Base-by-base conservation (phyloP, 2,329 filamentous ascomycete species). In the Leptosphaerulina australis region DNA sequence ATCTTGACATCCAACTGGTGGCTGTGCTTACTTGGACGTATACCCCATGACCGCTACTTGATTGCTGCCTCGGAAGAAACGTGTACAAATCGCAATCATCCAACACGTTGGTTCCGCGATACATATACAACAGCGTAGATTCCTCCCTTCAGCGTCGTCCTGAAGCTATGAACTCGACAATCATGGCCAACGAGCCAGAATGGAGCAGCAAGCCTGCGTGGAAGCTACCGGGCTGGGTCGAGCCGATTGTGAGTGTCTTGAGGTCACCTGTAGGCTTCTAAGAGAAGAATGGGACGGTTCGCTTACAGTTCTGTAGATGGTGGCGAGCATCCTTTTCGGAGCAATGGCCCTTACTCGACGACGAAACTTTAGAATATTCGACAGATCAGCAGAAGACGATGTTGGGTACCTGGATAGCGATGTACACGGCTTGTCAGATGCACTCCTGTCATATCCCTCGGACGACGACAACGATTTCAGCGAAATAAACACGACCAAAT, bases 321-420 rank as follows among this genome's bases (percentile, higher is more conserved):
- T 81, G 9, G 69, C 77, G n/a, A 72, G 66, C 29, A 81, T 81
- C 44, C 75, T 81, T 47, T 69, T 80, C 55, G 71, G 70, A 18
- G 78, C 77, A 21, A 76, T 81, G 72, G 72, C 76, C 52, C 63
- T 80, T 48, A 81, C 78, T 10, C 72, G 79, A 17, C 72, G 74
- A 52, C 72, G 72, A 50, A 72, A 75, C 50, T 80, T 70, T 58
- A 71, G 71, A 28, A 72, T 81, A 44, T 71, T 78, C 30, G 62
- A 64, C 37, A 55, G 59, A 31, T 61, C 60, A 44, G 50, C 60
- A 2, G 39, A 52, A 56, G 22, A 65, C 66, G 17, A 21, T 11
- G 50, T 50, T n/a, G 41, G 65, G 11, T 62, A 70, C 25, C 65
- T 76, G 28, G 74, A 77, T 40, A 47, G 56, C 24, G 64, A 71